Percentiles rank a stretch among this genome's conserved stretches.
phyloP scores from a whole-genome alignment of 2,329 filamentous ascomycete species.

The Colletotrichum sansevieriae region DNA sequence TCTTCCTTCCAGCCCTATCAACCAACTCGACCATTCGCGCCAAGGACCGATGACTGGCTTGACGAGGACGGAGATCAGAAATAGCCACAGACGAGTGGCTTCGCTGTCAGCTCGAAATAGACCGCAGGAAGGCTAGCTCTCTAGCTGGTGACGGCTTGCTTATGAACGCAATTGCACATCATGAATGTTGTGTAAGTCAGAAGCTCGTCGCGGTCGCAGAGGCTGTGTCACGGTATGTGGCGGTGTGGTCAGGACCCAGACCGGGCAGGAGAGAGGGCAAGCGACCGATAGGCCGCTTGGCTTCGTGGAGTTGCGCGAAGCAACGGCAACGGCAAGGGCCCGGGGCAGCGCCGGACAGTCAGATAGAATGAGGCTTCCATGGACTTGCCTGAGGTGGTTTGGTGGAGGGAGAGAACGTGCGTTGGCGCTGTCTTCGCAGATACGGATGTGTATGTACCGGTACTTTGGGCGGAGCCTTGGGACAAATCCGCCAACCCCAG shows the following conservation, averaged over 20 bases:
- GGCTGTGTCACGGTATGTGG: slow-evolving; percentile 21
- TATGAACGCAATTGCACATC: slow-evolving; percentile 12
- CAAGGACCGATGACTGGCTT: slow-evolving; percentile 6
- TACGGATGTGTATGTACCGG: slow-evolving; percentile 28
- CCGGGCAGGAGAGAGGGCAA: slow-evolving; percentile 2
- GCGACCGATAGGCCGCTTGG: slow-evolving; percentile 20
- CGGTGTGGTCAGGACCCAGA: background rate
- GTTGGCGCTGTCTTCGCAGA: slow-evolving; percentile 2
- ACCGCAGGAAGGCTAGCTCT: background rate
- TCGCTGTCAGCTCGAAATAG: slow-evolving; percentile 29
- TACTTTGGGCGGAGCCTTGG: slow-evolving; percentile 33
- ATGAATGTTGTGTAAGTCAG: slow-evolving; percentile 12
- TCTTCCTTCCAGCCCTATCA: slow-evolving; percentile 38
- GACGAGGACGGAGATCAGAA: background rate
- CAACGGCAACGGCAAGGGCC: slow-evolving; percentile 3
- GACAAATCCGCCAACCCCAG: too few relatives aligned
- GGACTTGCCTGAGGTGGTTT: slow-evolving; percentile 18
- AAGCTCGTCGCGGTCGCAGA: background rate
- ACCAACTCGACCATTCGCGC: background rate
- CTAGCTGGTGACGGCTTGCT: slow-evolving; percentile 5
- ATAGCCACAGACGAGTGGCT: slow-evolving; percentile 2
- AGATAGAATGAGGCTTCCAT: slow-evolving; percentile 23
- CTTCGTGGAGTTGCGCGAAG: slow-evolving; percentile 2
- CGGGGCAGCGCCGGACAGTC: background rate
- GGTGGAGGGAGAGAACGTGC: background rate